Base-by-base conservation (phyloP, 2,329 filamentous ascomycete species). In the Colletotrichum sp. region DNA sequence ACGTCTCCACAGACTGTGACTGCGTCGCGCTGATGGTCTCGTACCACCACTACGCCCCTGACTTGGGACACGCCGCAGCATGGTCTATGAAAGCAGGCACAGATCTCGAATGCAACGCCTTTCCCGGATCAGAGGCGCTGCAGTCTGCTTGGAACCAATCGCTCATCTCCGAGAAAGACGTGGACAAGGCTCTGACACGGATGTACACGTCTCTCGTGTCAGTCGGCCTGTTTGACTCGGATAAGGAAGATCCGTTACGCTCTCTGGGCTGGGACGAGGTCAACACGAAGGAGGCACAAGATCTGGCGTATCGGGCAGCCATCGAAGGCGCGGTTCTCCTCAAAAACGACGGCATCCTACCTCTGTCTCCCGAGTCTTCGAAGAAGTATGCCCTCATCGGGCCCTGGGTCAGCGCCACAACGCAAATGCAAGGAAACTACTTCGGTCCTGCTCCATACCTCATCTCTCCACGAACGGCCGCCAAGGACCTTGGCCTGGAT, bases 1-100 rank as follows among this genome's bases (percentile, higher is more conserved):
- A 90, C 80, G 88, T 95, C 44, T 92, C 91, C 1, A 91, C 89
- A 18, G 93, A 95, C 80, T 95, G 93, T 78, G 92, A 92, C 12
- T 76, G 73, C 8, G 70, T 76, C 5, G 73, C 70, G 2, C 34
- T 76, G 18, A 76, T 76, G 73, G 73, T 76, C 2, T 76, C 73
- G 13, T 63, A 73, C 21, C 73, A 76, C 6, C 73, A 36, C 7
- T 76, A 65, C 4, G 73, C 73, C 6, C 70, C 73, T 5, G 71
- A 75, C 32, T 80, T 81, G 2, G 82, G 82, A 1, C 80, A 85
- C 55, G 85, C 83, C 2, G 82, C 83, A 1, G 85, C 82, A 3
- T 76, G 81, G 66, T 80, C 83, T 7, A 78, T 84, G 52, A 81
- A 81, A 36, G 83, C 84, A 0, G 86, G 86, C 10, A 86, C 82